These are phyloP conservation scores for Sarcodon aspratus DNA, from an alignment of 768 basidiomycete species.

Conservation along the genomic window DNA sequence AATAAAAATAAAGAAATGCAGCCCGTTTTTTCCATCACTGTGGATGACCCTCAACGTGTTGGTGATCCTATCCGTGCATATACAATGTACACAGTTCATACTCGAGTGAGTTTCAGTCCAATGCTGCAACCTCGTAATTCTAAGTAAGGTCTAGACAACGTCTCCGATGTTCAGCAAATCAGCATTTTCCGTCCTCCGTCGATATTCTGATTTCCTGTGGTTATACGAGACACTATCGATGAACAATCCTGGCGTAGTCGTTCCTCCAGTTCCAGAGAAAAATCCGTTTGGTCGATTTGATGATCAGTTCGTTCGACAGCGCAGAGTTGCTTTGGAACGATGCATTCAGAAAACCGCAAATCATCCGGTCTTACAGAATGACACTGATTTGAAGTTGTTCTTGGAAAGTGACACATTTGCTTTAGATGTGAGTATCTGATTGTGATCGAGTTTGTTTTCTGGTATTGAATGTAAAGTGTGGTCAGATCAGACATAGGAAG, in stretches of 20 bases:
- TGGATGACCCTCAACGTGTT: constrained; percentile 95
- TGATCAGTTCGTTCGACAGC: constrained; percentile 80
- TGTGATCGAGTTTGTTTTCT: background rate
- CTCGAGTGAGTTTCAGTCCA: constrained; percentile 40
- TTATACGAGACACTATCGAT: constrained; percentile 75
- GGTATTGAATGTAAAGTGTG: background rate
- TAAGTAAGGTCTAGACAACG: constrained; percentile 45
- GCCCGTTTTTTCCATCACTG: constrained; percentile 75
- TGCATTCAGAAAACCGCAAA: constrained; percentile 90
- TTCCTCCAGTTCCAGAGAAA: constrained; percentile 96
- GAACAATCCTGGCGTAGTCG: constrained; percentile 96
- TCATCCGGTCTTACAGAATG: constrained; percentile 84
- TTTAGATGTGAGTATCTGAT: constrained; percentile 56
- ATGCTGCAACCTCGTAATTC: background rate
- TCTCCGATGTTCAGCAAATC: constrained; percentile 77
- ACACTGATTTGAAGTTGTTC: constrained; percentile 81
- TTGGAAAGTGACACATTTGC: constrained; percentile 89
- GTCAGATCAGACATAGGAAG: constrained; percentile 80
- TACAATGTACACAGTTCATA: constrained; percentile 95
- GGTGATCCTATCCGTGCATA: constrained; percentile 93
- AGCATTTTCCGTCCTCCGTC: constrained; percentile 86
- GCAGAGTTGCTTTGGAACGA: constrained; percentile 74
- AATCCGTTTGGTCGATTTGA: constrained; percentile 89
- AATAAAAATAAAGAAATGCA: constrained; percentile 35
- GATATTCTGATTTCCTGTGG: constrained; percentile 98